Evolutionary conservation across 2,329 filamentous ascomycete genomes (phyloP).

Genomic region (Curvularia sp.): DNA sequence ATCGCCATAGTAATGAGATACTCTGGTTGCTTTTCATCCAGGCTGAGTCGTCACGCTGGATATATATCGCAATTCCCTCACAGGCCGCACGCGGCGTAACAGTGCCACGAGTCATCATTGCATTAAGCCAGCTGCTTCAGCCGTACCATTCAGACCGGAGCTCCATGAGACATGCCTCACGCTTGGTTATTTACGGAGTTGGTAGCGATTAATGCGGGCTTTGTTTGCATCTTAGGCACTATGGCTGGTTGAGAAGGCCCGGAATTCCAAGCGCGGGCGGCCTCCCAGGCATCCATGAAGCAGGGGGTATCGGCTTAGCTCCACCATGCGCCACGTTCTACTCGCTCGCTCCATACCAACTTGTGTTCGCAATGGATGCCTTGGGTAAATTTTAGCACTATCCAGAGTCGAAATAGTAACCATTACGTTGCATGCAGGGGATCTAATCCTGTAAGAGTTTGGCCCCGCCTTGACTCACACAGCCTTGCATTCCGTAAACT

Average conservation of each 20-base stretch:
- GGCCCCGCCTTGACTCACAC: constrained; percentile 12
- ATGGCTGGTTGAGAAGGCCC: constrained; percentile 3
- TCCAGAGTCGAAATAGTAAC: background rate
- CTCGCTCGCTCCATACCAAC: background rate
- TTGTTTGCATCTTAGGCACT: background rate
- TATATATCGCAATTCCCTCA: constrained; percentile 21
- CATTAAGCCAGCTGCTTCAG: constrained; percentile 35
- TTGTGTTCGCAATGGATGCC: background rate
- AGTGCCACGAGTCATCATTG: constrained; percentile 16
- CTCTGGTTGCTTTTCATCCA: background rate
- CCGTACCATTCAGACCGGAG: constrained; percentile 20
- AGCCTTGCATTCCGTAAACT: constrained; percentile 1
- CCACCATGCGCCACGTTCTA: background rate
- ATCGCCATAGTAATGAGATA: background rate
- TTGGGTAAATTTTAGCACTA: background rate
- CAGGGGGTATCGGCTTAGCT: background rate
- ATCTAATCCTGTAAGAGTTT: background rate
- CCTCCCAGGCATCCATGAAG: constrained; percentile 14
- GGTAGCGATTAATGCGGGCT: constrained; percentile 5
- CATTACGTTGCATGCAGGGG: constrained; percentile 1
- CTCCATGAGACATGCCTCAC: constrained; percentile 35
- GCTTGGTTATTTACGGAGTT: constrained; percentile 5
- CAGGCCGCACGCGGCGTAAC: constrained; percentile 15
- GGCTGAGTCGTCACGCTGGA: constrained; percentile 8
- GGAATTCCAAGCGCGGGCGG: constrained; percentile 6